Conservation (phyloP, 106 monocot genomes). For the Dactylorhiza incarnata region DNA sequence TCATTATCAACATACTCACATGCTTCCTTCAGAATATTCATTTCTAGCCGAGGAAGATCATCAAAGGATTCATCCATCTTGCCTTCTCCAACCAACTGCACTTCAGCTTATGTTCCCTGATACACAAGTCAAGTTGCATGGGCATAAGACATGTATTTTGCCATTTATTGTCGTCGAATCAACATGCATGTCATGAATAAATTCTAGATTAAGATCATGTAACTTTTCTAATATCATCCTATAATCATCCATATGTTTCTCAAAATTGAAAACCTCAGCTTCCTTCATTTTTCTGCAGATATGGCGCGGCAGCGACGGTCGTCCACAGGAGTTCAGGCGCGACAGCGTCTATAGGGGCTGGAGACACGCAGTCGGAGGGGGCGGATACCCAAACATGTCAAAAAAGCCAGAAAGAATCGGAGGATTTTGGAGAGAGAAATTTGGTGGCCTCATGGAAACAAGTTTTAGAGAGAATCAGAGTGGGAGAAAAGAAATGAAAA, state of each 20-base stretch:
- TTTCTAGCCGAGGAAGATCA: constrained; percentile 36
- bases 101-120: constrained; percentile 33
- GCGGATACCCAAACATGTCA: no score
- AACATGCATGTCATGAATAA: constrained; percentile 11
- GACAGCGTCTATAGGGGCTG: no score
- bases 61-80: constrained; percentile 33
- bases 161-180: constrained; percentile 14
- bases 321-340: no score
- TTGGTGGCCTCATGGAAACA: no score
- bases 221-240: constrained; percentile 17
- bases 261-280: constrained; percentile 27
- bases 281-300: constrained; percentile 40
- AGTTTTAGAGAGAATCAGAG: no score
- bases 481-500: no score
- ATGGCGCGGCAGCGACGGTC: no score
- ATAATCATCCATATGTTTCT: constrained; percentile 18
- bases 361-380: no score
- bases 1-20: constrained; percentile 2
- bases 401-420: no score
- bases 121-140: constrained; percentile 25
- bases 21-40: constrained; percentile 22
- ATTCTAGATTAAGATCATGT: constrained; percentile 18
- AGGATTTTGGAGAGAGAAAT: no score
- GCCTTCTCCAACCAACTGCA: constrained; percentile 36
- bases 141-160: constrained; percentile 21